Base-by-base conservation (phyloP, 208 protist genomes). In the Leishmania mexicana region DNA sequence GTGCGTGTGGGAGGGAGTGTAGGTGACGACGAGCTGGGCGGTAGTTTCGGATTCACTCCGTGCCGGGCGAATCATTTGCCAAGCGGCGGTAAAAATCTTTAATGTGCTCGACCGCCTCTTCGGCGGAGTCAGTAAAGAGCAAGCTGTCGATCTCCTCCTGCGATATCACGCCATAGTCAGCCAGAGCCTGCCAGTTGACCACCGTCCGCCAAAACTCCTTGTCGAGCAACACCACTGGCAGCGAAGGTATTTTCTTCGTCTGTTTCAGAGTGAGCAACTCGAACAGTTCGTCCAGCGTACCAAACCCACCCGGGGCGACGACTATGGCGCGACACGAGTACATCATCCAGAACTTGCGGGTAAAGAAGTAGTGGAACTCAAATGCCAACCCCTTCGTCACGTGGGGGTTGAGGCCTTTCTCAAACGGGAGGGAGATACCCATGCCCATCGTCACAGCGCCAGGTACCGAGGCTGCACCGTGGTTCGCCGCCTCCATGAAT, bases 341-440 rank as follows among this genome's bases (percentile, higher is more conserved):
- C 93, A 97, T 97, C 96, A 98, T 98, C 95, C 95, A 98, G 81
- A 91, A 98, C 88, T 98, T 98, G 53, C 96, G 94, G 4, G 96
- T 97, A 82, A 98, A 98, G 87, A 98, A 98, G 92, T 98, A 98
- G 90, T 98, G 96, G 83, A 98, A 98, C 86, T 97, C 93, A 80
- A 98, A 98, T 8, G 94, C 96, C 28, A 98, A 88, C n/a, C 91
- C 92, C 24, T 90, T 51, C 3, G 91, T 92, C 58, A 98, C 96
- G 81, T 96, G 96, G 13, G 78, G 84, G 80, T 98, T 98, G 60
- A 98, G 89, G 0, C 96, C 96, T 80, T 95, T 96, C 84, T 98
- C 96, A 77, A 98, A 98, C 0, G 96, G 96, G 42, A 98, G 90
- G 0, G 95, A 97, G 76, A 98, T 98, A 47, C 94, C 95, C 95